A percentile compares a stretch with the other conserved stretches of the same genome.
phyloP scores from a whole-genome alignment of 1,284 basidiomycete genomes.

The Tremellales sp. region DNA sequence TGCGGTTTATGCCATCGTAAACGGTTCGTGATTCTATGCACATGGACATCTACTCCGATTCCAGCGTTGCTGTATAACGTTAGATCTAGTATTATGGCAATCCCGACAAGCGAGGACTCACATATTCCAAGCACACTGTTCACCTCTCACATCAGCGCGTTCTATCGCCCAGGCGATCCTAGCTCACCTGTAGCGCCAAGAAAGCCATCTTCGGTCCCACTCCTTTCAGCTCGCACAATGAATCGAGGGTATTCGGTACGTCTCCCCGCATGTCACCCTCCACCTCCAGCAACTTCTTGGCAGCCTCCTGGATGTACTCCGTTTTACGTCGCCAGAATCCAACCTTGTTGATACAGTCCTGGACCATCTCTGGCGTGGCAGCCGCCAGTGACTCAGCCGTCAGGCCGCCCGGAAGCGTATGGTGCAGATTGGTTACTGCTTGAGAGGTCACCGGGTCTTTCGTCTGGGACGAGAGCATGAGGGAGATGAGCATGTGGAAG shows the following conservation, averaged over 20 bases:
- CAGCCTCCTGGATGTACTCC: slow-evolving; percentile 64
- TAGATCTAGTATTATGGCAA: neutral
- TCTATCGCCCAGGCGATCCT: neutral
- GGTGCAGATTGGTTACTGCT: slow-evolving; percentile 72
- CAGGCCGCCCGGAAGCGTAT: slow-evolving; percentile 69
- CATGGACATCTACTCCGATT: slow-evolving; percentile 94
- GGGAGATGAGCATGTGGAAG: slow-evolving; percentile 79
- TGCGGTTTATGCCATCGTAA: slow-evolving; percentile 82
- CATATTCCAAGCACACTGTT: slow-evolving; percentile 70
- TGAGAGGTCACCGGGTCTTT: slow-evolving; percentile 84
- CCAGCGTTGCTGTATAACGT: slow-evolving; percentile 66
- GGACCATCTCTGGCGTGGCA: slow-evolving; percentile 62
- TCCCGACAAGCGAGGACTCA: slow-evolving; percentile 45
- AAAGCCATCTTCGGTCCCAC: slow-evolving; percentile 95
- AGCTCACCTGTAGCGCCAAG: slow-evolving; percentile 60
- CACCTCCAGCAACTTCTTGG: slow-evolving; percentile 60
- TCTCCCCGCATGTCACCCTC: slow-evolving; percentile 53
- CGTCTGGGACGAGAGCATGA: slow-evolving; percentile 95
- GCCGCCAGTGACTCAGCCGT: slow-evolving; percentile 67
- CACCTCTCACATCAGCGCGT: neutral
- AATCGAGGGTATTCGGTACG: slow-evolving; percentile 79
- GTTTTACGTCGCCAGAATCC: slow-evolving; percentile 92
- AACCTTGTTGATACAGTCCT: slow-evolving; percentile 77
- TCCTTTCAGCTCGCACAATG: slow-evolving; percentile 74
- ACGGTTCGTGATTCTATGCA: slow-evolving; percentile 89